Evolutionary conservation across 305 asterid genomes (phyloP).

Genomic region (Fraxinus nigra): DNA sequence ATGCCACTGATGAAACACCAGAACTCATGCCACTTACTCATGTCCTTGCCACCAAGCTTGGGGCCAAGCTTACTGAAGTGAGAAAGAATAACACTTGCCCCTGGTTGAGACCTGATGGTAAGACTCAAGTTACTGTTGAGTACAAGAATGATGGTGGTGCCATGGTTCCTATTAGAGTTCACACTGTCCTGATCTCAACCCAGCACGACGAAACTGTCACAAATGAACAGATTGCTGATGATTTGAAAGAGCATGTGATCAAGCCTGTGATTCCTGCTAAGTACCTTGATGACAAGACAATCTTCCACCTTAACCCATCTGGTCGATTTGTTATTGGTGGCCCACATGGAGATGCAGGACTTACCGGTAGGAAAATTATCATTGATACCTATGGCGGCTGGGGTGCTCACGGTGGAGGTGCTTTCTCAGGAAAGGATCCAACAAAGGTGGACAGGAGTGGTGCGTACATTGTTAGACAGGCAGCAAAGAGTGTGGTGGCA

Average conservation of each 20-base stretch:
- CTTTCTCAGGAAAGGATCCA: conserved; percentile 81
- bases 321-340: conserved; percentile 91
- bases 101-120: conserved; percentile 88
- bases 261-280: conserved; percentile 74
- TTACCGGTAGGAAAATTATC: conserved; percentile 80
- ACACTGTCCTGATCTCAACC: conserved; percentile 85
- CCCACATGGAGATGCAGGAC: conserved; percentile 92
- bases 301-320: conserved; percentile 90
- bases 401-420: conserved; percentile 94
- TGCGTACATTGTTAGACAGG: conserved; percentile 83
- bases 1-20: conserved; percentile 87
- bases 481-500: conserved; percentile 91
- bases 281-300: conserved; percentile 79
- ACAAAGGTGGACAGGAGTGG: conserved; percentile 94
- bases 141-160: conserved; percentile 76
- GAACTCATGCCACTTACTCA: conserved; percentile 93
- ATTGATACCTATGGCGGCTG: conserved; percentile 86
- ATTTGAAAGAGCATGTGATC: conserved; percentile 78
- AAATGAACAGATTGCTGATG: conserved; percentile 67
- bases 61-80: conserved; percentile 83
- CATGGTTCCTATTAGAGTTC: conserved; percentile 80
- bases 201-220: conserved; percentile 88
- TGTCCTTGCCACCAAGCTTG: conserved; percentile 87
- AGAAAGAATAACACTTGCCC: conserved; percentile 81
- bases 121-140: conserved; percentile 88